Evolutionary conservation across 2,329 filamentous ascomycete genomes (phyloP).

Genomic region (Pseudonectria buxi): DNA sequence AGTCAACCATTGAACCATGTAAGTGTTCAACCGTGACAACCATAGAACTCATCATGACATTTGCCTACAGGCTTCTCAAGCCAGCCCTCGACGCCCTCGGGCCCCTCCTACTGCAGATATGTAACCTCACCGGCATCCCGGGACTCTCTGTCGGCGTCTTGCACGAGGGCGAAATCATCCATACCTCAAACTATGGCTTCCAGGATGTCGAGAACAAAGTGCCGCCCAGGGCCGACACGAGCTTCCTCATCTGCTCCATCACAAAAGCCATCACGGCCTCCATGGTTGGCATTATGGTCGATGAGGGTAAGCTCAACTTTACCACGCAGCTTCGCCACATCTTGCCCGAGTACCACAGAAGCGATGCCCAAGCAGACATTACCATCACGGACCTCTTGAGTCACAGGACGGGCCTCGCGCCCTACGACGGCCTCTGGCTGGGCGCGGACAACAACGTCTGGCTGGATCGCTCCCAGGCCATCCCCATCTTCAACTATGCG

Average conservation of each 20-base stretch:
- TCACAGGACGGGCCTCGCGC: slow-evolving; percentile 17
- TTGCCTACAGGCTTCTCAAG: too few species aligned
- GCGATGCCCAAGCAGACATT: slow-evolving; percentile 12
- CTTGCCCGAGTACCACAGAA: slow-evolving; percentile 16
- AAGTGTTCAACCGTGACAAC: too few species aligned
- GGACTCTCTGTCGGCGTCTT: slow-evolving; percentile 20
- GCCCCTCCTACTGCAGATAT: too few species aligned
- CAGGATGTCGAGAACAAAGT: slow-evolving; percentile 13
- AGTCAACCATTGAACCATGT: too few species aligned
- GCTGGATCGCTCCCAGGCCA: slow-evolving; percentile 1
- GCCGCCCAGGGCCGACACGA: slow-evolving; percentile 15
- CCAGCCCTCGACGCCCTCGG: too few species aligned
- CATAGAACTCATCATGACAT: too few species aligned
- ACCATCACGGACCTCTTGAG: slow-evolving; percentile 20
- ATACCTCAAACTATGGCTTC: slow-evolving; percentile 15
- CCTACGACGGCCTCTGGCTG: slow-evolving; percentile 6
- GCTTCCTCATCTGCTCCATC: slow-evolving; percentile 20
- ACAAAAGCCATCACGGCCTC: slow-evolving; percentile 23
- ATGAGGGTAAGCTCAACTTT: slow-evolving; percentile 18
- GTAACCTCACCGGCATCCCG: background rate
- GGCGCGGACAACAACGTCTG: slow-evolving; percentile 6
- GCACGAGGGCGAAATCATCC: slow-evolving; percentile 13
- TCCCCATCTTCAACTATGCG: slow-evolving; percentile 2
- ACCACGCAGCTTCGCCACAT: slow-evolving; percentile 13
- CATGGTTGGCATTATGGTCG: slow-evolving; percentile 19